Base-by-base conservation (phyloP, 1,284 basidiomycete species). In the Kwoniella shivajii region DNA sequence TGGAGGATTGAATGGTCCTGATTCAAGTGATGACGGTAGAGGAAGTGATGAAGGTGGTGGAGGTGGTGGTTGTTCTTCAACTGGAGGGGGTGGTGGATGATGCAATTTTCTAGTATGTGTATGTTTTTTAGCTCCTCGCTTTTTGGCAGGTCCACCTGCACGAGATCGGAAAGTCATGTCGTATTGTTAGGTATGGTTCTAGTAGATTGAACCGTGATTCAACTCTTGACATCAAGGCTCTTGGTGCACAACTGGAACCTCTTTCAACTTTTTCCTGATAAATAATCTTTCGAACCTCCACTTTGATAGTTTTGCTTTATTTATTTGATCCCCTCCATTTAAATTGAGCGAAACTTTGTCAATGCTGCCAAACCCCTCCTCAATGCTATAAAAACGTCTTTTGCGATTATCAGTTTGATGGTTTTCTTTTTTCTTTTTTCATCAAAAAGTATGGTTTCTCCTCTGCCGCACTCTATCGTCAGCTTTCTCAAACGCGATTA, bases 141-240 rank as follows among this genome's bases (percentile, higher is more conserved):
- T 57, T 38, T 59, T 59, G 14, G 24, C 16, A 1, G 71, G 71
- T 6, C 66, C 74, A 45, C 70, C 71, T 6, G 61, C 49, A 24
- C 74, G 60, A 2, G 72, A 73, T 30, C 74, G 57, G 65, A 73
- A 67, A 4, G 74, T 75, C 74, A 75, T 75, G 4, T 26, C 61
- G 39, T 13, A 38, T 31, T 39, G 14, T 43, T 44, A 5, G 22
- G 9, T 20, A 33, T 44, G 37, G 24, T 34, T 20, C 6, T 29
- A n/a, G 45, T 33, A 29, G 18, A 29, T 2, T 47, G 24, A n/a
- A 20, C 4, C 16, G 18, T n/a, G 45, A 3, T 18, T 24, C 20
- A 26, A 10, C 22, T n/a, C 34, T 36, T 36, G 34, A 36, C 34
- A 36, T 10, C 34, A n/a, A n/a, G 20, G 5, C 41, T 43, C 20